Conservation (phyloP, 2,329 filamentous ascomycete species). For the Aspergillus proliferans region DNA sequence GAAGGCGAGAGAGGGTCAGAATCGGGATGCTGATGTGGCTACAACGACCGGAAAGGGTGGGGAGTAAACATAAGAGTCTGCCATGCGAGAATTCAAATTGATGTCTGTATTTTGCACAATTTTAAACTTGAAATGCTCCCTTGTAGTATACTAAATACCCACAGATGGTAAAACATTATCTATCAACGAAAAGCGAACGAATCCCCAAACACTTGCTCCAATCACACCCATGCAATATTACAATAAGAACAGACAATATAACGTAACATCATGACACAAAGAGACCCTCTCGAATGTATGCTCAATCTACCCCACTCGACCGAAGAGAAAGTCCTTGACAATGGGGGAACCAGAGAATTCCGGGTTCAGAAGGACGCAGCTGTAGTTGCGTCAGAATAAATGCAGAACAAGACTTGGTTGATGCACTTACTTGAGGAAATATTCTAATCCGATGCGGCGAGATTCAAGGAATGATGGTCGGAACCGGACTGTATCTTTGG, state of each 20-base stretch:
- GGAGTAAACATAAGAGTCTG: conserved; percentile 26
- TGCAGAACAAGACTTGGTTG: background rate
- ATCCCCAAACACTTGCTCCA: conserved; percentile 11
- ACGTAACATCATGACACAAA: background rate
- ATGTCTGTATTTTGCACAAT: too few species aligned
- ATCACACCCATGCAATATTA: background rate
- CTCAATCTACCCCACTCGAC: conserved; percentile 20
- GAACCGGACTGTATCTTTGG: conserved; percentile 53
- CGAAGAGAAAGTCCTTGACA: conserved; percentile 82
- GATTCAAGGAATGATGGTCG: conserved; percentile 78
- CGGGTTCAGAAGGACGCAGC: conserved; percentile 84
- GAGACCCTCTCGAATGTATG: too few species aligned
- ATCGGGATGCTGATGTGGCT: conserved; percentile 5
- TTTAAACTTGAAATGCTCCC: background rate
- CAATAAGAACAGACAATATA: background rate
- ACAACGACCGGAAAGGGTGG: conserved; percentile 15
- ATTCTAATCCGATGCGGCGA: conserved; percentile 73
- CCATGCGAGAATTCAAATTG: conserved; percentile 28
- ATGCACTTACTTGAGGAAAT: conserved; percentile 77
- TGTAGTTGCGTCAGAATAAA: conserved; percentile 30
- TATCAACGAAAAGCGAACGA: background rate
- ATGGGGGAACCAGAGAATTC: conserved; percentile 90
- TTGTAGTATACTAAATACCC: background rate
- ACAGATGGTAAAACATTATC: background rate
- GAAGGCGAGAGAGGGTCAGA: conserved; percentile 54